Conservation (phyloP, 495 filamentous ascomycete genomes). For the Hypoxylon fuscum region DNA sequence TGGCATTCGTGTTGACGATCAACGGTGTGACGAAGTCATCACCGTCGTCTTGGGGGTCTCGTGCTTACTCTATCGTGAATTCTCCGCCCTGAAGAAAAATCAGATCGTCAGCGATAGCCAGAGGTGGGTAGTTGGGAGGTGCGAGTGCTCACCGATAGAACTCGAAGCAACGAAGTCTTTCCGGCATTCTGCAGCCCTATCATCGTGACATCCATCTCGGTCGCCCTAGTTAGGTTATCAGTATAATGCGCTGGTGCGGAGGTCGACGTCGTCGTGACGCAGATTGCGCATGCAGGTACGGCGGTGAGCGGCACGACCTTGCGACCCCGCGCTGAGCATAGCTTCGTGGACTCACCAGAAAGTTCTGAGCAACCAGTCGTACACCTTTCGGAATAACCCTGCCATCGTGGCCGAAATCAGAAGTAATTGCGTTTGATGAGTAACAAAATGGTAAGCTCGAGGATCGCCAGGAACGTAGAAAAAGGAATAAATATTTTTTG, state of each 20-base stretch:
- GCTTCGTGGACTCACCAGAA: constrained; percentile 83
- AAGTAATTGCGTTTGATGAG: constrained; percentile 25
- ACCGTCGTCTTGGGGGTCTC: constrained; percentile 15
- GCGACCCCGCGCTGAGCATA: constrained; percentile 32
- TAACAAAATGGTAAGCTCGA: constrained; percentile 12
- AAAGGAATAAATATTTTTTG: constrained; percentile 26
- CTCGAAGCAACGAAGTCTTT: constrained; percentile 93
- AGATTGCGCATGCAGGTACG: constrained; percentile 38
- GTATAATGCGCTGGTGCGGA: constrained; percentile 28
- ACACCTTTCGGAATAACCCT: constrained; percentile 89
- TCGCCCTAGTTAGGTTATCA: constrained; percentile 72
- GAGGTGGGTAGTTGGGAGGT: constrained; percentile 13
- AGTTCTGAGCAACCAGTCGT: constrained; percentile 97
- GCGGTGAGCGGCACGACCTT: constrained; percentile 28
- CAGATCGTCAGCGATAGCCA: constrained; percentile 32
- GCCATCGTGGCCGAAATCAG: constrained; percentile 66
- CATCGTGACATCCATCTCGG: constrained; percentile 99
- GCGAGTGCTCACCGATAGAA: constrained; percentile 80
- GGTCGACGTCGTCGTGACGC: constrained; percentile 28
- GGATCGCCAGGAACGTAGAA: constrained; percentile 26
- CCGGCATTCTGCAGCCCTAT: constrained; percentile 98
- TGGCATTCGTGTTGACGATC: constrained; percentile 28
- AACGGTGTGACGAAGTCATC: constrained; percentile 21
- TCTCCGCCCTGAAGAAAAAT: constrained; percentile 79
- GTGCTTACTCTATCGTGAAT: constrained; percentile 97